phyloP scores from a whole-genome alignment of 257 asterid genomes.

The Parsonsia alboflavescens region DNA sequence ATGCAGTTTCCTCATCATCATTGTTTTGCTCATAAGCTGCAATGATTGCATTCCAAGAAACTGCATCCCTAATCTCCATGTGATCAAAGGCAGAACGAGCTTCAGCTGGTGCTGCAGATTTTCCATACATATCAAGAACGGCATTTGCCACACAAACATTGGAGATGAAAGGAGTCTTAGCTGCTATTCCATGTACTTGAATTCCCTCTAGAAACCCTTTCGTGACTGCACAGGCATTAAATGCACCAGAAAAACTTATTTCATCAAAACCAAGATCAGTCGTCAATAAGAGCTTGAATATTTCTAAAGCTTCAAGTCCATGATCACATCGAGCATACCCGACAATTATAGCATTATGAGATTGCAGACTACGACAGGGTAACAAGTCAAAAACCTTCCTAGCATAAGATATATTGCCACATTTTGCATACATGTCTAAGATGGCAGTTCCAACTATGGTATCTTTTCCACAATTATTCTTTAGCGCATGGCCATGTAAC shows the following conservation, averaged over 20 bases:
- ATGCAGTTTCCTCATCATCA: slow-evolving; percentile 40
- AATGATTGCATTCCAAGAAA: slow-evolving; percentile 80
- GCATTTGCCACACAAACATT: slow-evolving; percentile 75
- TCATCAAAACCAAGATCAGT: slow-evolving; percentile 70
- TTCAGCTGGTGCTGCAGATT: slow-evolving; percentile 57
- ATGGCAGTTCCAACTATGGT: slow-evolving; percentile 72
- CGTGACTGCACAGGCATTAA: slow-evolving; percentile 62
- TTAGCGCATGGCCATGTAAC: slow-evolving; percentile 68
- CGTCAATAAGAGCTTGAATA: slow-evolving; percentile 47
- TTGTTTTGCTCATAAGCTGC: slow-evolving; percentile 83
- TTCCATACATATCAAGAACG: slow-evolving; percentile 80
- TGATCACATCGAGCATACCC: slow-evolving; percentile 67
- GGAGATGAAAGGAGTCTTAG: slow-evolving; percentile 45
- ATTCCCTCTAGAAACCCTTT: slow-evolving; percentile 50
- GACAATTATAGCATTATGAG: slow-evolving; percentile 67
- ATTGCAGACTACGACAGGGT: slow-evolving; percentile 59
- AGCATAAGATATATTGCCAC: slow-evolving; percentile 45
- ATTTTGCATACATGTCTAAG: slow-evolving; percentile 83
- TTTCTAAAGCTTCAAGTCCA: slow-evolving; percentile 52
- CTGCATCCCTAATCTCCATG: slow-evolving; percentile 75
- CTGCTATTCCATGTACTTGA: slow-evolving; percentile 69
- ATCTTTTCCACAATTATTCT: slow-evolving; percentile 58
- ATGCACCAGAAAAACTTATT: slow-evolving; percentile 70
- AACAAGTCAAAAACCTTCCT: slow-evolving; percentile 51
- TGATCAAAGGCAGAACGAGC: slow-evolving; percentile 56